Base-by-base conservation (phyloP, 176 grass and related monocot species). In the Eleusine coracana region DNA sequence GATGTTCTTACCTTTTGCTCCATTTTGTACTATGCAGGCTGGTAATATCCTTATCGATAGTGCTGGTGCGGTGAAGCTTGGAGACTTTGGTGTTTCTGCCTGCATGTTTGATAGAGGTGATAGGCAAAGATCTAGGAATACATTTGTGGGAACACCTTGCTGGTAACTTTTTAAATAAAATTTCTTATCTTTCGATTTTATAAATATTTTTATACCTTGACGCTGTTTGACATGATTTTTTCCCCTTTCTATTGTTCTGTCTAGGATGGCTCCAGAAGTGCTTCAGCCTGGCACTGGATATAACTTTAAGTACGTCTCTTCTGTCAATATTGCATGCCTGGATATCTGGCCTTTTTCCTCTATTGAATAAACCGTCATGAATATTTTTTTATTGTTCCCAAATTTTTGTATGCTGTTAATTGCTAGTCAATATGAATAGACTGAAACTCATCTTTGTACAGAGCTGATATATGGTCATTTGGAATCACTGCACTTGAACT, bases 401-500 rank as follows among this genome's bases (percentile, higher is more conserved):
- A 17, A 6, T 61, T 56, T 64, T 67, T 40, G 37, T 72, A 66
- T 71, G n/a, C 29, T 38, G 16, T 66, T 72, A 59, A 29, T 74
- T 41, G 7, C 6, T 67, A 83, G 41, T 17, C 12, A 56, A 73
- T 81, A 74, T 74, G 34, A 37, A 79, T 71, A 68, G 65, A 68
- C 5, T 44, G 16, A 41, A 59, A 44, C 7, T 87, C 42, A 75
- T 89, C 17, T 83, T 82, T 90, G 7, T 44, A 64, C 92, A 99
- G 96, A 87, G 96, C 96, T 87, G 96, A 96, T 28, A 99, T 99
- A 83, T 99, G 96, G 96, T 99, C 96, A 41, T 99, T 99, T 92
- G 96, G 96, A 80, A 99, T 99, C 83, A 99, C 93, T 75, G 93
- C 96, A 23, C 91, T 99, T 79, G 96, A 99, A 89, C 84, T 99